These are phyloP conservation scores for Calonectria leucothoes DNA, from an alignment of 2,329 filamentous ascomycete species.

Conservation along the genomic window DNA sequence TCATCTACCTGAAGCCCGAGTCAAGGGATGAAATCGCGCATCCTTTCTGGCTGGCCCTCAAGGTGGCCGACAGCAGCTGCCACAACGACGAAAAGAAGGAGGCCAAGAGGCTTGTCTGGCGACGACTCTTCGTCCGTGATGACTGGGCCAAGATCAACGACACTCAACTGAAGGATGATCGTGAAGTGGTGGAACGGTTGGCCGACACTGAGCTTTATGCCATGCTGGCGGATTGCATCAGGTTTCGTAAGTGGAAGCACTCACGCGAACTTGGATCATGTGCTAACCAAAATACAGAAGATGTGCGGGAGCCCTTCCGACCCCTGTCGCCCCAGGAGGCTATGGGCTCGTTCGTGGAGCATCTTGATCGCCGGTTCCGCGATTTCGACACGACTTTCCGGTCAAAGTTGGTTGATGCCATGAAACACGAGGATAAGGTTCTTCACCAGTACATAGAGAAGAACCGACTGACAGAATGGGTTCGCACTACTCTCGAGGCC, in stretches of 20 bases:
- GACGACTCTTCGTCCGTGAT: slow-evolving; percentile 84
- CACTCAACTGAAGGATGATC: slow-evolving; percentile 79
- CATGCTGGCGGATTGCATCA: slow-evolving; percentile 73
- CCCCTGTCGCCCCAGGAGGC: slow-evolving; percentile 64
- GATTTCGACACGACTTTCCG: slow-evolving; percentile 72
- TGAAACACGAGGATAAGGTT: slow-evolving; percentile 76
- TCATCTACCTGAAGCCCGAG: slow-evolving; percentile 67
- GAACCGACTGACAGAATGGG: slow-evolving; percentile 78
- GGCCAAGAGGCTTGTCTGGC: slow-evolving; percentile 79
- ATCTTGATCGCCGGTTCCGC: slow-evolving; percentile 70
- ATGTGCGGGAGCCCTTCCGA: slow-evolving; percentile 55
- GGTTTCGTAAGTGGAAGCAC: slow-evolving; percentile 66
- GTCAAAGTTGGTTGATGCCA: slow-evolving; percentile 76
- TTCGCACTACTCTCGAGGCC: slow-evolving; percentile 51
- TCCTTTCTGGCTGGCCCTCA: slow-evolving; percentile 82
- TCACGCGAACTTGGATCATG: not conserved
- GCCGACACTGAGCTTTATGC: slow-evolving; percentile 75
- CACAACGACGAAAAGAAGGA: slow-evolving; percentile 68
- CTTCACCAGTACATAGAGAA: slow-evolving; percentile 75
- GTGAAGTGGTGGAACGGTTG: slow-evolving; percentile 72
- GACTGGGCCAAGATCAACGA: slow-evolving; percentile 87
- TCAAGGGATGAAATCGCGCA: slow-evolving; percentile 65
- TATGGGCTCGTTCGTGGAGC: slow-evolving; percentile 70
- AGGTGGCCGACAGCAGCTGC: slow-evolving; percentile 66
- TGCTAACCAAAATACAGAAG: slow-evolving; percentile 52